These are phyloP conservation scores for Neocucurbitaria cava DNA, from an alignment of 2,329 filamentous ascomycete species.

Conservation along the genomic window DNA sequence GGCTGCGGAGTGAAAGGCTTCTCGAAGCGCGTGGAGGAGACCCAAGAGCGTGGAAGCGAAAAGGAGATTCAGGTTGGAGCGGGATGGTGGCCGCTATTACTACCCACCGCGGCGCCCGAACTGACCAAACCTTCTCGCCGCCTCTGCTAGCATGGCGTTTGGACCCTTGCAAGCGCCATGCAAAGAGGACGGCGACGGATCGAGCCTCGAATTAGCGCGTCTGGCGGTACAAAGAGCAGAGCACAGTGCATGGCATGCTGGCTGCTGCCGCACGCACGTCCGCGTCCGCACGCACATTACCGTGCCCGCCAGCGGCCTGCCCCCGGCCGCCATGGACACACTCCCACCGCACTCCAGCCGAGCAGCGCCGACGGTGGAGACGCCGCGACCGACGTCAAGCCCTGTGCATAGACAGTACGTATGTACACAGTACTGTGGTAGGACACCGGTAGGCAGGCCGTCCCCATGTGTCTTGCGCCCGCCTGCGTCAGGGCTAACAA, in stretches of 20 bases:
- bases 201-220: constrained; percentile 28
- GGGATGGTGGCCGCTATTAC: constrained; percentile 40
- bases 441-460: too few species aligned
- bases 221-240: constrained; percentile 14
- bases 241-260: constrained; percentile 14
- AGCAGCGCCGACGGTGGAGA: not conserved
- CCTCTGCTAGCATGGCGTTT: constrained; percentile 29
- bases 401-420: too few species aligned
- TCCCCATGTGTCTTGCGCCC: too few species aligned
- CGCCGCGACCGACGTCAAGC: not conserved
- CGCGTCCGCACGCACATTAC: constrained; percentile 1
- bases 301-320: too few species aligned
- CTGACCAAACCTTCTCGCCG: constrained; percentile 35
- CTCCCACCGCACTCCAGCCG: not conserved
- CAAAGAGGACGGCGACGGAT: constrained; percentile 32
- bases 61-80: constrained; percentile 43
- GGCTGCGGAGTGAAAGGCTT: constrained; percentile 30
- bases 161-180: constrained; percentile 31
- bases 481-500: too few species aligned
- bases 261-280: constrained; percentile 12
- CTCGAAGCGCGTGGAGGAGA: constrained; percentile 42
- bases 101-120: constrained; percentile 37
- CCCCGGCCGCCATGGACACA: not conserved
- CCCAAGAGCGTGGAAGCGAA: constrained; percentile 44
- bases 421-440: too few species aligned